A percentile compares a stretch with the other conserved stretches of the same genome.
Evolutionary conservation across 2,329 filamentous ascomycete species (phyloP).

Genomic region (Colletotrichum sojae): DNA sequence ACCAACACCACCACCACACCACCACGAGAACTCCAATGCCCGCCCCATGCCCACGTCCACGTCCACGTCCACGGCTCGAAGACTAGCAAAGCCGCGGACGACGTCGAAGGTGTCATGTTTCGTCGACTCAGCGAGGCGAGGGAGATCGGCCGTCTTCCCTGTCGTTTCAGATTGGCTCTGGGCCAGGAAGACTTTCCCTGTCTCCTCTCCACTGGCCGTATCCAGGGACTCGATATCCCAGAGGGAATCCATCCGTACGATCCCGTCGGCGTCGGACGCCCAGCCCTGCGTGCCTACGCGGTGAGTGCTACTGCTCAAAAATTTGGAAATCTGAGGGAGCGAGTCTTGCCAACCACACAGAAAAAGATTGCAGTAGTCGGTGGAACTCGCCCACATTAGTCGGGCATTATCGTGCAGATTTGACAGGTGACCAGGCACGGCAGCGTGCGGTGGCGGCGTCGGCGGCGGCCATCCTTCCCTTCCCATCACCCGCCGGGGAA

Average conservation of each 20-base stretch:
- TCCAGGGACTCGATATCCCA: constrained; percentile 29
- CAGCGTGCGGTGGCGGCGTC: constrained; percentile 24
- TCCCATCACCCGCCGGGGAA: constrained; percentile 26
- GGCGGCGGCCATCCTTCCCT: constrained; percentile 20
- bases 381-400: constrained; percentile 33
- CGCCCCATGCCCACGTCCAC: constrained; percentile 2
- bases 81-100: constrained; percentile 22
- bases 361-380: constrained; percentile 27
- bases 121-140: constrained; percentile 39
- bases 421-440: constrained; percentile 31
- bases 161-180: constrained; percentile 38
- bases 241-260: constrained; percentile 7
- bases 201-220: constrained; percentile 22
- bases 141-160: constrained; percentile 38
- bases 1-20: too few species aligned
- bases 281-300: constrained; percentile 14
- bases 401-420: constrained; percentile 37
- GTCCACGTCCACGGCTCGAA: constrained; percentile 10
- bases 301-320: too few species aligned
- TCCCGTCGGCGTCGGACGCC: background rate
- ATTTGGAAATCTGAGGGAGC: background rate
- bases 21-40: too few species aligned
- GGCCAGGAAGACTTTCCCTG: constrained; percentile 24
- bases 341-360: constrained; percentile 8
- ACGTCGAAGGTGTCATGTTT: constrained; percentile 40